A percentile compares a stretch with the other conserved stretches of the same genome.
Conservation (phyloP, 306 rosid species). For the Prunus mongolica region DNA sequence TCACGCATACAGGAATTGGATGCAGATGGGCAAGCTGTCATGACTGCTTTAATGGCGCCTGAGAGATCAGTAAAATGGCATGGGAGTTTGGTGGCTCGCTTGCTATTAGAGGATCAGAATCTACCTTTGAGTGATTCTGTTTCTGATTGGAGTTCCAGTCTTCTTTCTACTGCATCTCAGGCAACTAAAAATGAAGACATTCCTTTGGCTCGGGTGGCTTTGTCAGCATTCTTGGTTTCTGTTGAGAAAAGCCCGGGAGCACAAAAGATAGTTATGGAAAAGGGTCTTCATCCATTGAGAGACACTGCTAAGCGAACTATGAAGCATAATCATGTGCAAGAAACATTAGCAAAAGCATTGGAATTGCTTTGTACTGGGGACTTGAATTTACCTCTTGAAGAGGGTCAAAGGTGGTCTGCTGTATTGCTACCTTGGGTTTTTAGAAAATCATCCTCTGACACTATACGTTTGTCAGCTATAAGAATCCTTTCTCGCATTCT, state of each 20-base stretch:
- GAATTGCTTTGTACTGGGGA: slow-evolving; percentile 66
- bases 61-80: slow-evolving; percentile 99
- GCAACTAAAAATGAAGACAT: slow-evolving; percentile 80
- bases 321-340: slow-evolving; percentile 73
- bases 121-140: slow-evolving; percentile 70
- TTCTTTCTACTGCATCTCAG: slow-evolving; percentile 80
- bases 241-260: slow-evolving; percentile 71
- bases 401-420: slow-evolving; percentile 91
- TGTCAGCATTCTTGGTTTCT: slow-evolving; percentile 81
- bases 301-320: slow-evolving; percentile 64
- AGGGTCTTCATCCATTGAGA: slow-evolving; percentile 82
- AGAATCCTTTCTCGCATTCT: slow-evolving; percentile 75
- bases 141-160: slow-evolving; percentile 87
- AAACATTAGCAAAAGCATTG: slow-evolving; percentile 72
- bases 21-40: slow-evolving; percentile 80
- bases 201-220: slow-evolving; percentile 73
- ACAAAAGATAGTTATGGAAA: slow-evolving; percentile 68
- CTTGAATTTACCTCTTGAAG: slow-evolving; percentile 73
- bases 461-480: slow-evolving; percentile 59
- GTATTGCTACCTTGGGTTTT: slow-evolving; percentile 83
- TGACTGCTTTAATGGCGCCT: slow-evolving; percentile 88
- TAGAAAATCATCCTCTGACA: slow-evolving; percentile 63
- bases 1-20: slow-evolving; percentile 74
- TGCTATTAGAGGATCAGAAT: slow-evolving; percentile 70
- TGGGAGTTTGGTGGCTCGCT: slow-evolving; percentile 75